Evolutionary conservation across 164 flowering plant genomes (phyloP).

Genomic region (Piper longum): DNA sequence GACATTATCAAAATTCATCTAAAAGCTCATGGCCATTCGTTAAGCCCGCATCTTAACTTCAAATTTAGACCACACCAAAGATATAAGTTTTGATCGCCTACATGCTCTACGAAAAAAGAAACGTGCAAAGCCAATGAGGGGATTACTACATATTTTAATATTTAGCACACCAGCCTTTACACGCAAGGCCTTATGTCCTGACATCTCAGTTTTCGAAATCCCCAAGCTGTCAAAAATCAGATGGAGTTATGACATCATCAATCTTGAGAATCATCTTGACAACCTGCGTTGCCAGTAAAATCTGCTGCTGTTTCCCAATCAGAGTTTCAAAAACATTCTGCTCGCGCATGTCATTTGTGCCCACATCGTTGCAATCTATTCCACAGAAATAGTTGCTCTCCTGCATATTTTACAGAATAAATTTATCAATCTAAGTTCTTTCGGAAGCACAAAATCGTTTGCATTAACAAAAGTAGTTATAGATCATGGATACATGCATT

Average conservation of each 20-base stretch:
- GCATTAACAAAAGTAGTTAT: background rate
- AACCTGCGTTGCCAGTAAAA: conserved; percentile 88
- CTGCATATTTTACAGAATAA: conserved; percentile 22
- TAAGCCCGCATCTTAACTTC: no score
- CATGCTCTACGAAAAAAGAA: background rate
- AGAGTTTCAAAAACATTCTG: conserved; percentile 92
- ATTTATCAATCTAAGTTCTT: no score
- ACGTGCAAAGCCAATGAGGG: background rate
- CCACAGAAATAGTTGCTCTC: conserved; percentile 72
- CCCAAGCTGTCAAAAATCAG: conserved; percentile 36
- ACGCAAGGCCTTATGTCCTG: no score
- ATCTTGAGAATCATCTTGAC: conserved; percentile 96
- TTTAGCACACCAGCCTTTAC: no score
- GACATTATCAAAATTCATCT: no score
- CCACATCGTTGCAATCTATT: conserved; percentile 93
- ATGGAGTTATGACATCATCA: conserved; percentile 80
- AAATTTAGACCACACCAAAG: background rate
- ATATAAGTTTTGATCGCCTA: background rate
- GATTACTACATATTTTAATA: background rate
- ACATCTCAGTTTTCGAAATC: background rate
- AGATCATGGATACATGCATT: background rate
- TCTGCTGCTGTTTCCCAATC: conserved; percentile 94
- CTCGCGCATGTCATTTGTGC: conserved; percentile 91
- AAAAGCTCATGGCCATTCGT: no score
- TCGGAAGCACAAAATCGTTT: background rate